Percentiles rank a stretch among this genome's conserved stretches.
These are phyloP conservation scores for Phytophthora lateralis DNA, from an alignment of 352 stramenopile genomes.

Conservation along the genomic window DNA sequence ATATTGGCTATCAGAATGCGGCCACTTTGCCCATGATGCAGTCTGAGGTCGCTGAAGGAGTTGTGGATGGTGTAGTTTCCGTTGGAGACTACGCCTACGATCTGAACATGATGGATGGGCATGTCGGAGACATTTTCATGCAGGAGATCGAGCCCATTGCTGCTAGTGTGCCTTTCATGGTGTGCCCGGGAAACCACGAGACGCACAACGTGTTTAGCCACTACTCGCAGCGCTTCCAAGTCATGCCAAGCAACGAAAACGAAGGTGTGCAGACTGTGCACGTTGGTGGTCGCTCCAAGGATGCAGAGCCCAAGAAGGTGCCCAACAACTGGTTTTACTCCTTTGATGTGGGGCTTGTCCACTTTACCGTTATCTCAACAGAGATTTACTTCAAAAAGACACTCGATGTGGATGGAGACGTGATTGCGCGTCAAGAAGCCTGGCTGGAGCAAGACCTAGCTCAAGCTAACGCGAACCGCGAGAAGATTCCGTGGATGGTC, in stretches of 20 bases:
- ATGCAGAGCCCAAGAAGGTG: slow-evolving; percentile 39
- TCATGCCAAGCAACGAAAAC: slow-evolving; percentile 85
- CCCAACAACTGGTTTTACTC: slow-evolving; percentile 93
- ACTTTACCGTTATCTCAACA: slow-evolving; percentile 87
- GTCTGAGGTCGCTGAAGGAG: slow-evolving; percentile 76
- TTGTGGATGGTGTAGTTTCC: slow-evolving; percentile 82
- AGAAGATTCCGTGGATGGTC: slow-evolving; percentile 76
- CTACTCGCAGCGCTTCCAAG: slow-evolving; percentile 86
- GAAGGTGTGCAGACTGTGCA: slow-evolving; percentile 59
- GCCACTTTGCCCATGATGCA: slow-evolving; percentile 90
- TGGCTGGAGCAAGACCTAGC: slow-evolving; percentile 72
- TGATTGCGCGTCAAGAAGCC: slow-evolving; percentile 63
- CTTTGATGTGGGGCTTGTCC: slow-evolving; percentile 84
- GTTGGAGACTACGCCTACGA: slow-evolving; percentile 92
- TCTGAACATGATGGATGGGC: slow-evolving; percentile 76
- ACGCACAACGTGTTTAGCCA: slow-evolving; percentile 83
- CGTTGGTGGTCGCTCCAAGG: slow-evolving; percentile 36
- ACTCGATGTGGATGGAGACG: slow-evolving; percentile 46
- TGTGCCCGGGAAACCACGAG: slow-evolving; percentile 92
- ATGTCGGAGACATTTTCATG: slow-evolving; percentile 92
- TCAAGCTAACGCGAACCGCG: slow-evolving; percentile 68
- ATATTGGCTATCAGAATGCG: slow-evolving; percentile 91
- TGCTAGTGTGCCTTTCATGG: slow-evolving; percentile 88
- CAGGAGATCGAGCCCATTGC: slow-evolving; percentile 89
- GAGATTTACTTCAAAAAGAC: slow-evolving; percentile 90